Evolutionary conservation across 108 stramenopile species (phyloP).

Genomic region (Epithemia pelagica): DNA sequence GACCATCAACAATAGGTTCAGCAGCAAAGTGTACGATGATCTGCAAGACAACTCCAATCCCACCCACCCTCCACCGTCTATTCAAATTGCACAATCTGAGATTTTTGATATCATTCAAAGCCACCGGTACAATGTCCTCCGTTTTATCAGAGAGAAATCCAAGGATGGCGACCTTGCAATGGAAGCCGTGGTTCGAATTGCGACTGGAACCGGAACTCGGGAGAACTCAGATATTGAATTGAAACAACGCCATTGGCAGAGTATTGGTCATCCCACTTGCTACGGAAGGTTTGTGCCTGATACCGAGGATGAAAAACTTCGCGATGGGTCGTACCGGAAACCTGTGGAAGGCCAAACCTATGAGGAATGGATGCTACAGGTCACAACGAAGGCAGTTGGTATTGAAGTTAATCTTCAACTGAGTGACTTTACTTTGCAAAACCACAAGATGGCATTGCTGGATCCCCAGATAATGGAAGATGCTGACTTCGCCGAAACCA

Average conservation of each 20-base stretch:
- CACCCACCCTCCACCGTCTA: slow-evolving; percentile 80
- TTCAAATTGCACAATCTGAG: slow-evolving; percentile 94
- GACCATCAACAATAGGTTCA: slow-evolving; percentile 95
- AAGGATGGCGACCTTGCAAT: slow-evolving; percentile 85
- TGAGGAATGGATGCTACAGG: slow-evolving; percentile 95
- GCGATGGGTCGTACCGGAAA: slow-evolving; percentile 77
- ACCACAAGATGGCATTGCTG: slow-evolving; percentile 94
- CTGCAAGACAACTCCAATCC: slow-evolving; percentile 84
- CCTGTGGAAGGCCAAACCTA: slow-evolving; percentile 81
- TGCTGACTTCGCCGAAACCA: slow-evolving; percentile 74
- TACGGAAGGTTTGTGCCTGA: slow-evolving; percentile 96
- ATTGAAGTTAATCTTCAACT: slow-evolving; percentile 95
- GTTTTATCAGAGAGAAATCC: slow-evolving; percentile 85
- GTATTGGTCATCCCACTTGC: slow-evolving; percentile 87
- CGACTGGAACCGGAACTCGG: slow-evolving; percentile 88
- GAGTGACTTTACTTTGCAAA: slow-evolving; percentile 96
- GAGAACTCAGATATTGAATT: slow-evolving; percentile 51
- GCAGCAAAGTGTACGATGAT: slow-evolving; percentile 83
- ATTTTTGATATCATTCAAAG: slow-evolving; percentile 90
- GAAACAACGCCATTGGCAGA: slow-evolving; percentile 89
- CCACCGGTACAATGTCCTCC: slow-evolving; percentile 86
- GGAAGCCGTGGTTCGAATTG: slow-evolving; percentile 92
- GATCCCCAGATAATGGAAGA: slow-evolving; percentile 86
- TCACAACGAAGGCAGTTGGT: slow-evolving; percentile 94
- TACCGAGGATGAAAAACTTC: slow-evolving; percentile 90